phyloP scores from a whole-genome alignment of 305 asterid species.

The Solanum hybrid region DNA sequence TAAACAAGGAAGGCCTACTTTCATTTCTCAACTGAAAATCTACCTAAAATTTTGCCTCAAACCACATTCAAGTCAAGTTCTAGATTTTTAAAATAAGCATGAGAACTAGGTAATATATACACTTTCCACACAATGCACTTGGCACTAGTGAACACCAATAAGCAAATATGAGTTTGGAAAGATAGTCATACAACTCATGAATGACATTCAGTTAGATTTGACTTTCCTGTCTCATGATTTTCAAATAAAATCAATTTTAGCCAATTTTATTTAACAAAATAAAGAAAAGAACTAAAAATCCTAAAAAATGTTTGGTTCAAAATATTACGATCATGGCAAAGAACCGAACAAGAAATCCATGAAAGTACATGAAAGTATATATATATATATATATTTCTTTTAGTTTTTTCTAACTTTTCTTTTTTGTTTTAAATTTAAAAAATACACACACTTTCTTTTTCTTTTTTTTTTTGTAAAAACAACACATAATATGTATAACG shows the following conservation, averaged over 20 bases:
- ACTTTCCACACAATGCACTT: not conserved
- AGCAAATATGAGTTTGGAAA: not conserved
- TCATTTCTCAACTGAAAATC: too few species aligned
- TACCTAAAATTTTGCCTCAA: not conserved
- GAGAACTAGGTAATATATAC: not conserved
- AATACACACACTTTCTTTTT: too few species aligned
- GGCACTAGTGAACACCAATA: not conserved
- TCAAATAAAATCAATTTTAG: not conserved
- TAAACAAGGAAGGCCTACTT: not conserved
- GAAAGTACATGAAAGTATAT: not conserved
- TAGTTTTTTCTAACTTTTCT: too few species aligned
- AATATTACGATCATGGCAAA: not conserved
- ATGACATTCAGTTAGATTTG: not conserved
- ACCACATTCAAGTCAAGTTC: not conserved
- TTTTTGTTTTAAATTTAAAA: too few species aligned
- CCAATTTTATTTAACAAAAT: not conserved
- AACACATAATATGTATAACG: too few species aligned
- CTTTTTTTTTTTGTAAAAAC: too few species aligned
- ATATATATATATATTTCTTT: too few species aligned
- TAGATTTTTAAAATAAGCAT: not conserved
- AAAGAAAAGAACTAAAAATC: too few species aligned
- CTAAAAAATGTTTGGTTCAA: not conserved
- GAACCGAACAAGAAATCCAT: not conserved
- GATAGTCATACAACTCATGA: not conserved
- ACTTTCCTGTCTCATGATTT: not conserved